Conservation (phyloP, 768 basidiomycete genomes). For the Auricularia cornea region DNA sequence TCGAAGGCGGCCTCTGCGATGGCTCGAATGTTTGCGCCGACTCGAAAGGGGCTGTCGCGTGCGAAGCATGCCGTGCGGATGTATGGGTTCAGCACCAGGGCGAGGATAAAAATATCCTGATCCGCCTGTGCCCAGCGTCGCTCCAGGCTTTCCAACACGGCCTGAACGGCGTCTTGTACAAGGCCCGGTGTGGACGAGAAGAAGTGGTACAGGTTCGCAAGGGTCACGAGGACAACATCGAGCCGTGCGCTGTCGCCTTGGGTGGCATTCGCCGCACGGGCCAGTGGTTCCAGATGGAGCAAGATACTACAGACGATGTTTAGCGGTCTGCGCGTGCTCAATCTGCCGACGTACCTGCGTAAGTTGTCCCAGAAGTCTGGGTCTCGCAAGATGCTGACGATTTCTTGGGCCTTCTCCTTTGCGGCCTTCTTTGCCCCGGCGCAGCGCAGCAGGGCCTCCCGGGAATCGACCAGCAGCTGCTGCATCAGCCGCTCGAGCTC, state of each 20-base stretch:
- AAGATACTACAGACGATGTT: conserved; percentile 8
- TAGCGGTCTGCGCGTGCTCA: background rate
- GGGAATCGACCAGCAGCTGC: background rate
- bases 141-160: conserved; percentile 12
- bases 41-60: no score
- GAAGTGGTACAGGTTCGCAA: conserved; percentile 21
- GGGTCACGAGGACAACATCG: conserved; percentile 26
- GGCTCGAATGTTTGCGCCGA: background rate
- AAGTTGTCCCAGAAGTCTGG: background rate
- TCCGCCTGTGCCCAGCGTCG: conserved; percentile 10
- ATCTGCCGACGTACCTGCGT: background rate
- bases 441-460: background rate
- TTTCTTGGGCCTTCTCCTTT: background rate
- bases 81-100: conserved; percentile 11
- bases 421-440: background rate
- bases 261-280: conserved; percentile 28
- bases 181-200: no score
- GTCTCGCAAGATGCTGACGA: background rate
- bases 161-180: conserved; percentile 1
- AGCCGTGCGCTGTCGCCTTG: conserved; percentile 23
- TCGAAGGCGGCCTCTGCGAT: conserved; percentile 9
- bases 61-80: conserved; percentile 13
- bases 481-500: background rate
- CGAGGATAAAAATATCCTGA: conserved; percentile 7
- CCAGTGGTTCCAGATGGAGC: conserved; percentile 26